Conservation (phyloP, 441 rosid genomes). For the Hypseocharis bilobata region DNA sequence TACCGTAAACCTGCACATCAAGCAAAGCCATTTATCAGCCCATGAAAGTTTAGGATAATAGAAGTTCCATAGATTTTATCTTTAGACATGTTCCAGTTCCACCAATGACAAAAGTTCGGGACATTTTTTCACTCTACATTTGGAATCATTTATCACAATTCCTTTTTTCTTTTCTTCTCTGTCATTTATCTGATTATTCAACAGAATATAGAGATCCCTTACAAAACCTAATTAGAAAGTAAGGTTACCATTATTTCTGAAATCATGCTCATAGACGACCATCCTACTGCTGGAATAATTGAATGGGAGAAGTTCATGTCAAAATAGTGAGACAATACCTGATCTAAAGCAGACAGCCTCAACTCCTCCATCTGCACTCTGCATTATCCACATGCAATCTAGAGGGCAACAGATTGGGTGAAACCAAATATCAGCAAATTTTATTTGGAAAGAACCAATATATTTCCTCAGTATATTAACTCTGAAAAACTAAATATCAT, state of each 20-base stretch:
- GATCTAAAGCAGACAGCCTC: constrained; percentile 2
- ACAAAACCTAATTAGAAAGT: neutral
- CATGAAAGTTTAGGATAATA: neutral
- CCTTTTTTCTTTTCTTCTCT: too few relatives aligned
- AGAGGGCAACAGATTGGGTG: neutral
- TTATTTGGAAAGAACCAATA: neutral
- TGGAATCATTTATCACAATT: neutral
- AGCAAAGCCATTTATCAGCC: constrained; percentile 15
- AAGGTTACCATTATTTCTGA: neutral
- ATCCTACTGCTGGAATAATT: neutral
- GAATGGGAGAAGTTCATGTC: neutral
- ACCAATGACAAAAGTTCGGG: neutral
- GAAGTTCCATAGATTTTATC: neutral
- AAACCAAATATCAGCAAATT: neutral
- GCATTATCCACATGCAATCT: neutral
- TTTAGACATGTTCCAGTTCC: neutral
- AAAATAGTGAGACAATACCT: constrained; percentile 1
- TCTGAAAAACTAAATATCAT: neutral
- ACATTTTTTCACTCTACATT: neutral
- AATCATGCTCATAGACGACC: neutral
- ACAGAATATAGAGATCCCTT: neutral
- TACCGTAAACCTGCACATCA: constrained; percentile 27
- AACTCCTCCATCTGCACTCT: constrained; percentile 4
- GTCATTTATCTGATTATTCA: too few relatives aligned
- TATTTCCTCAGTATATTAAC: neutral